phyloP scores from a whole-genome alignment of 768 basidiomycete species.

The Crassisporium funariophilum region DNA sequence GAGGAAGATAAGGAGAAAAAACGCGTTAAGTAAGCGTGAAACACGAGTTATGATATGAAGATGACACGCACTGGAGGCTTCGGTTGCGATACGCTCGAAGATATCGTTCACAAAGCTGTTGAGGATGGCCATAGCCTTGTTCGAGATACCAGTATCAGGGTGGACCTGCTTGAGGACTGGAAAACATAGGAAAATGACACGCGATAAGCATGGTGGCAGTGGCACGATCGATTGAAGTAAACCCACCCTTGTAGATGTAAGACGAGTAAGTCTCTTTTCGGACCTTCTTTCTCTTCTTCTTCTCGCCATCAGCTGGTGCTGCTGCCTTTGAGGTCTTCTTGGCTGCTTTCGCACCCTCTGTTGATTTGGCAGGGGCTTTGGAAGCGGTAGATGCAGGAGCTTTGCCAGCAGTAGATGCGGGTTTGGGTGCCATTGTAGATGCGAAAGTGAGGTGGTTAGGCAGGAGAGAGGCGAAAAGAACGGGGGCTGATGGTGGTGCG shows the following conservation, averaged over 20 bases:
- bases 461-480: conserved; percentile 9
- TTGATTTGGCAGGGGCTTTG: conserved; percentile 72
- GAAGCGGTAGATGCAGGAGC: conserved; percentile 71
- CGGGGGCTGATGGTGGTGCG: conserved; percentile 36
- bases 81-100: conserved; percentile 89
- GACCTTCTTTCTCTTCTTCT: conserved; percentile 87
- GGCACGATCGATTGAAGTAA: conserved; percentile 25
- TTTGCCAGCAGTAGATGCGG: conserved; percentile 84
- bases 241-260: conserved; percentile 87
- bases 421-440: conserved; percentile 73
- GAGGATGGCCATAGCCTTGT: conserved; percentile 92
- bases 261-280: conserved; percentile 94
- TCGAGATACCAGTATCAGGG: conserved; percentile 98
- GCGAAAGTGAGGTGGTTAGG: conserved; percentile 11
- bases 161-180: conserved; percentile 95
- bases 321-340: conserved; percentile 78
- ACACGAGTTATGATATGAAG: neutral
- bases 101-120: conserved; percentile 95
- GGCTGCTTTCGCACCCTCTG: conserved; percentile 69
- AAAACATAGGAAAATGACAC: neutral
- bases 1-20: neutral
- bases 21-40: conserved; percentile 13
- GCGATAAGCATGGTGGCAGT: conserved; percentile 5
- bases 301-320: conserved; percentile 66
- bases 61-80: conserved; percentile 73